Conservation (phyloP, 768 basidiomycete species). For the Trametes punicea region DNA sequence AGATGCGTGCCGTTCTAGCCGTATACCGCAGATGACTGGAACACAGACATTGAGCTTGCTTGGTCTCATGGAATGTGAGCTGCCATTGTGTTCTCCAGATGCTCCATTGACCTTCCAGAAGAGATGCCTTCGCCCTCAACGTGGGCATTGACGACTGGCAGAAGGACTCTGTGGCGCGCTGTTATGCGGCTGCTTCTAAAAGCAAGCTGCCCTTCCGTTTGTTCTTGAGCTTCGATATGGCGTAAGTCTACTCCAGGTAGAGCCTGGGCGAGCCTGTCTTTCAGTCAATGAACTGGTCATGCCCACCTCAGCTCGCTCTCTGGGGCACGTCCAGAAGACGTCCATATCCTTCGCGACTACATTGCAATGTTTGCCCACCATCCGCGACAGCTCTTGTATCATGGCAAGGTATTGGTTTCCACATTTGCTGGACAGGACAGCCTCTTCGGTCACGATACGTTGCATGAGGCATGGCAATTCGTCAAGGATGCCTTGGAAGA, state of each 20-base stretch:
- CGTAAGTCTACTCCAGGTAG: too few relatives aligned
- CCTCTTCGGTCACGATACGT: constrained; percentile 28
- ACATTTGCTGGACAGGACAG: constrained; percentile 39
- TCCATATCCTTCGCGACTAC: constrained; percentile 25
- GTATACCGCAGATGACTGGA: constrained; percentile 31
- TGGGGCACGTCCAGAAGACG: constrained; percentile 14
- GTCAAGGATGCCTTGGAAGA: constrained; percentile 26
- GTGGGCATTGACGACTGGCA: constrained; percentile 29
- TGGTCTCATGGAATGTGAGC: constrained; percentile 26
- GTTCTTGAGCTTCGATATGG: constrained; percentile 39
- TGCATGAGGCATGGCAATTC: constrained; percentile 28
- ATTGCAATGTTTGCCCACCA: constrained; percentile 29
- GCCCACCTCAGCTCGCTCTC: constrained; percentile 32
- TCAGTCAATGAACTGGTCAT: background rate
- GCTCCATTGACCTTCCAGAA: too few relatives aligned
- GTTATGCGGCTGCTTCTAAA: constrained; percentile 51
- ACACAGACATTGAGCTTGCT: constrained; percentile 31
- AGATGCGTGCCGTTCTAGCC: too few relatives aligned
- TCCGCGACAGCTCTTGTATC: constrained; percentile 31
- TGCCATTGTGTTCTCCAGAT: too few relatives aligned
- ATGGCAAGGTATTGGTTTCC: constrained; percentile 32
- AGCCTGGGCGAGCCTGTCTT: too few relatives aligned
- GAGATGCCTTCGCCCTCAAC: constrained; percentile 28
- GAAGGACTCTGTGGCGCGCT: constrained; percentile 17
- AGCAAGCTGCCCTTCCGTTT: constrained; percentile 34